phyloP scores from a whole-genome alignment of 2,329 filamentous ascomycete species.

The Helotiales sp. region DNA sequence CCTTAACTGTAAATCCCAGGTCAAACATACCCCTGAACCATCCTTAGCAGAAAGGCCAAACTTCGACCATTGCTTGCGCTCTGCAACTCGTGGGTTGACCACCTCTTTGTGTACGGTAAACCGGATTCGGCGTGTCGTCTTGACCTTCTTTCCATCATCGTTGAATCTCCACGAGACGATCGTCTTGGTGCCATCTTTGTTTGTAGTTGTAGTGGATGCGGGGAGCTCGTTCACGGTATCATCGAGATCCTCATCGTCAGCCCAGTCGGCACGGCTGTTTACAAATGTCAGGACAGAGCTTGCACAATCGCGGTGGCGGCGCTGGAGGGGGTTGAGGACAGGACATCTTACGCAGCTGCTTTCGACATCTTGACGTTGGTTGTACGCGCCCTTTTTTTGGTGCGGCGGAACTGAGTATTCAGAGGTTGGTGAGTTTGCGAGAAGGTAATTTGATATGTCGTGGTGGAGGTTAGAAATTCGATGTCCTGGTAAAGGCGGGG shows the following conservation, averaged over 20 bases:
- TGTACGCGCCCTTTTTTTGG: neutral
- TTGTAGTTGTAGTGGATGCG: constrained; percentile 84
- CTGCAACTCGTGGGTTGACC: constrained; percentile 95
- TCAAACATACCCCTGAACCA: constrained; percentile 47
- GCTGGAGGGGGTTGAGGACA: neutral
- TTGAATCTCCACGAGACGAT: constrained; percentile 89
- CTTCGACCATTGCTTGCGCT: constrained; percentile 91
- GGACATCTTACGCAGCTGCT: constrained; percentile 15
- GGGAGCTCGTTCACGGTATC: constrained; percentile 77
- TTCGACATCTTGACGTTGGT: constrained; percentile 20
- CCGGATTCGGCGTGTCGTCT: constrained; percentile 94
- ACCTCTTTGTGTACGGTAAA: constrained; percentile 89
- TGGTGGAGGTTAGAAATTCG: neutral
- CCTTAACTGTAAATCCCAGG: neutral
- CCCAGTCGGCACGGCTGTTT: constrained; percentile 70
- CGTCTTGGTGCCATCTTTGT: constrained; percentile 99
- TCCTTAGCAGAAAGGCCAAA: constrained; percentile 92
- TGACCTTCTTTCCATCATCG: constrained; percentile 93
- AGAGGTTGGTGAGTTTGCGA: neutral
- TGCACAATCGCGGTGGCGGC: neutral
- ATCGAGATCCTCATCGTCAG: constrained; percentile 86
- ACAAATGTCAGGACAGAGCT: constrained; percentile 8
- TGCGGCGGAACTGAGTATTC: neutral
- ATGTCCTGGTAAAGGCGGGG: constrained; percentile 3
- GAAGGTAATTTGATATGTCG: neutral